Evolutionary conservation across 805 yeast species (phyloP).

Genomic region (Saccharomycopsis javanensis): DNA sequence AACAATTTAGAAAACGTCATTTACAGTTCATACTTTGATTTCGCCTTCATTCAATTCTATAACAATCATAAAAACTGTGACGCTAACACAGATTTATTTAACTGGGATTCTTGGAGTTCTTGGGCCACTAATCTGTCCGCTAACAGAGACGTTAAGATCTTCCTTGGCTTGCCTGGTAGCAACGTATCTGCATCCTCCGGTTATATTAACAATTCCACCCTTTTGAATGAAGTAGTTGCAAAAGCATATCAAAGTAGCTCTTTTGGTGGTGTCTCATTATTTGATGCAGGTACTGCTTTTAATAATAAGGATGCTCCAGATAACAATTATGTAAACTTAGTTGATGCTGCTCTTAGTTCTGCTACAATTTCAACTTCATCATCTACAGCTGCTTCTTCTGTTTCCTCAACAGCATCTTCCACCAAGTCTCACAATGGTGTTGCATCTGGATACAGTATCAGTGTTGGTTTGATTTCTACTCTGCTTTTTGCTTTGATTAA

Average conservation of each 20-base stretch:
- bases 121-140: slow-evolving; percentile 46
- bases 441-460: not conserved
- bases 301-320: slow-evolving; percentile 12
- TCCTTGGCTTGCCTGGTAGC: slow-evolving; percentile 67
- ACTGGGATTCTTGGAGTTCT: slow-evolving; percentile 42
- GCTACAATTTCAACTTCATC: slow-evolving; percentile 1
- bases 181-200: slow-evolving; percentile 53
- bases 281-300: slow-evolving; percentile 18
- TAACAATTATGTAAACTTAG: slow-evolving; percentile 8
- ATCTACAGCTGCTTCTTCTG: not conserved
- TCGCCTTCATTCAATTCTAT: slow-evolving; percentile 57
- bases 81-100: slow-evolving; percentile 46
- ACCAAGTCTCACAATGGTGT: not conserved
- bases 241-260: slow-evolving; percentile 11
- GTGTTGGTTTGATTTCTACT: not conserved
- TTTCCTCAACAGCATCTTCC: not conserved
- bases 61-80: slow-evolving; percentile 53
- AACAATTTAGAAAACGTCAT: slow-evolving; percentile 33
- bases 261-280: slow-evolving; percentile 19
- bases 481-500: not conserved
- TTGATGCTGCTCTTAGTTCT: slow-evolving; percentile 12
- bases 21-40: slow-evolving; percentile 43
- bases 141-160: slow-evolving; percentile 60
- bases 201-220: slow-evolving; percentile 36
- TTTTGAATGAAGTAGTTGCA: slow-evolving; percentile 20